A percentile compares a stretch with the other conserved stretches of the same genome.
phyloP scores from a whole-genome alignment of 306 rosid species.

The Crataegus laevigata region DNA sequence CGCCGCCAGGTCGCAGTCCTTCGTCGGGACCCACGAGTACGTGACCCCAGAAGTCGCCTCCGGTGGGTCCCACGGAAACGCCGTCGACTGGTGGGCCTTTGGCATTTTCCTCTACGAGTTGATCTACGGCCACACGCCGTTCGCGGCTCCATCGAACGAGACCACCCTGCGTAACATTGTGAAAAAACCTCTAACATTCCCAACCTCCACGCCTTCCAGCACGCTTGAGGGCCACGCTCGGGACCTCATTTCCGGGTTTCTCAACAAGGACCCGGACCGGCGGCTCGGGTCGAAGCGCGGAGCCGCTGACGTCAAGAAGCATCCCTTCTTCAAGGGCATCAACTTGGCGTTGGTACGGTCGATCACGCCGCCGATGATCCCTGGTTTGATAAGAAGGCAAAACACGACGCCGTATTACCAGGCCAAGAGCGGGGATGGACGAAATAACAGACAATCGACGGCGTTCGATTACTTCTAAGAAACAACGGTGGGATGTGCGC shows the following conservation, averaged over 20 bases:
- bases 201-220: slow-evolving; percentile 35
- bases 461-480: slow-evolving; percentile 37
- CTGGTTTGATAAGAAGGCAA: slow-evolving; percentile 22
- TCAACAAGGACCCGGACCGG: slow-evolving; percentile 60
- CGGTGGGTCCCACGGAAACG: slow-evolving; percentile 94
- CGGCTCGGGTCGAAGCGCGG: slow-evolving; percentile 94
- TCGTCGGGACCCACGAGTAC: slow-evolving; percentile 94
- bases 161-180: slow-evolving; percentile 56
- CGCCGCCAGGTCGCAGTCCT: slow-evolving; percentile 69
- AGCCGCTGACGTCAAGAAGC: slow-evolving; percentile 79
- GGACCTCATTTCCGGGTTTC: slow-evolving; percentile 41
- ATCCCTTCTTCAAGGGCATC: slow-evolving; percentile 60
- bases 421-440: neutral
- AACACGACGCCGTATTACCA: slow-evolving; percentile 38
- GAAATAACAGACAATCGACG: slow-evolving; percentile 17
- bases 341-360: slow-evolving; percentile 70
- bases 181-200: slow-evolving; percentile 53
- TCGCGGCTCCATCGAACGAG: slow-evolving; percentile 68
- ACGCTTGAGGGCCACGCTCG: slow-evolving; percentile 75
- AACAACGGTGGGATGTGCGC: slow-evolving; percentile 18
- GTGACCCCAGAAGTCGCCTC: slow-evolving; percentile 94
- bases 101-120: slow-evolving; percentile 84
- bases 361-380: slow-evolving; percentile 61
- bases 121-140: slow-evolving; percentile 84
- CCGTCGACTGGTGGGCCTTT: slow-evolving; percentile 98